Conservation (phyloP, 176 grass and related monocot species). For the Phragmites australis region DNA sequence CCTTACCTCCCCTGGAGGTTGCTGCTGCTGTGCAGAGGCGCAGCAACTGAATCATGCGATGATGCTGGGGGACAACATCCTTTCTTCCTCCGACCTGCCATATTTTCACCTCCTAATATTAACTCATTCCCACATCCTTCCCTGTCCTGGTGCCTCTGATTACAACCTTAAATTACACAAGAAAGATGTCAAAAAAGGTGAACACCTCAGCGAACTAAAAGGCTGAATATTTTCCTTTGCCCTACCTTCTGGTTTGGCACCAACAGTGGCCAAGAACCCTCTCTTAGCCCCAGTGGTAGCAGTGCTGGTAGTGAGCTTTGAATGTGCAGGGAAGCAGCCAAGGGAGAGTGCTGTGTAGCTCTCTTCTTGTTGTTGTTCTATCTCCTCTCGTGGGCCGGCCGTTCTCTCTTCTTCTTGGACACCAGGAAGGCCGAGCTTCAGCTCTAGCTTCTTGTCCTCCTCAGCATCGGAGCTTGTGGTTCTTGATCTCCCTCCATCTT, state of each 20-base stretch:
- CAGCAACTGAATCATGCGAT: conserved; percentile 43
- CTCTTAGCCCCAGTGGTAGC: conserved; percentile 51
- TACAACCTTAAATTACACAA: conserved; percentile 41
- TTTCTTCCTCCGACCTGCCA: conserved; percentile 64
- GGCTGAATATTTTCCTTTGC: background rate
- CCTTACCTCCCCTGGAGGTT: conserved; percentile 46
- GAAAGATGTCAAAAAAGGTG: background rate
- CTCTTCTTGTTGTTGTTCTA: conserved; percentile 20
- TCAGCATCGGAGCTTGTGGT: conserved; percentile 21
- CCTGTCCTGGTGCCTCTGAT: conserved; percentile 22
- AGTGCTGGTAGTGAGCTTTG: conserved; percentile 34
- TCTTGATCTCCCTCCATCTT: background rate
- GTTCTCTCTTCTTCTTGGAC: background rate
- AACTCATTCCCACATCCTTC: conserved; percentile 50
- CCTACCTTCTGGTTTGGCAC: conserved; percentile 52
- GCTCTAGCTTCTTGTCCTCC: conserved; percentile 63
- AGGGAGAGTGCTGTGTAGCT: conserved; percentile 51
- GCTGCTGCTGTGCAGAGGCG: conserved; percentile 33
- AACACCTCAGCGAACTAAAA: background rate
- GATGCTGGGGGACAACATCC: conserved; percentile 44
- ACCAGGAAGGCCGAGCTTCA: conserved; percentile 77
- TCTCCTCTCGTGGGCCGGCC: conserved; percentile 9
- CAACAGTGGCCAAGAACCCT: conserved; percentile 52
- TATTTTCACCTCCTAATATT: conserved; percentile 44
- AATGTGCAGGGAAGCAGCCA: conserved; percentile 44